Base-by-base conservation (phyloP, 2,329 filamentous ascomycete genomes). In the Plenodomus biglobosus region DNA sequence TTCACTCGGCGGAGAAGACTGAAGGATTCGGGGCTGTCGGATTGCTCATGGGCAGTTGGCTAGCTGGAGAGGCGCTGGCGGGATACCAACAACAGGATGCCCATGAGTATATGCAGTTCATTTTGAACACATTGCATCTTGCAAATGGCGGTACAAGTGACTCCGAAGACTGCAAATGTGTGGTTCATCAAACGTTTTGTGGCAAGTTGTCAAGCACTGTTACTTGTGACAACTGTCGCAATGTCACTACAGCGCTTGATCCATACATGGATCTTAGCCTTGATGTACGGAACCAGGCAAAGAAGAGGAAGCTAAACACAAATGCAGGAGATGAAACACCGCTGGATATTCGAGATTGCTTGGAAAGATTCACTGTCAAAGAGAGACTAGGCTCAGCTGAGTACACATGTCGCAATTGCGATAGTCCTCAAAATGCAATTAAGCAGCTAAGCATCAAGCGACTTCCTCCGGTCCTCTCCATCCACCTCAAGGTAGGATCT, bases 1-100 rank as follows among this genome's bases (percentile, higher is more conserved):
- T 84, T 58, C 82, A 82, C 54, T 82, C 79, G n/a, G 76, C 84
- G 8, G 88, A 92, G 62, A 88, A 88, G 61, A 90, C 90, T 0
- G 92, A 95, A 54, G 91, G 91, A 1, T 96, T 95, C 62, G 92
- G 91, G 1, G 90, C 92, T 1, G 87, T 94, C 8, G 91, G 90
- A 64, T 90, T 97, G 66, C 80, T 97, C 38, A 85, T 91, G 48
- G 90, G 88, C 10, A 92, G 92, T 66, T 96, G 92, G 91, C 89
- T 92, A 59, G 90, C 87, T 3, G 88, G 90, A 70, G 76, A 76
- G 68, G 69, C 73, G 16, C 65, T 79, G 18, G 90, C 92, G 1
- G 94, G 92, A 10, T 95, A 95, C 62, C 90, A 92, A 64, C 92
- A 97, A 73, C 92, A 97, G 75, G 92, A 97, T 67, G 92, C 92